phyloP scores from a whole-genome alignment of 441 rosid genomes.

The Jatropha multifida region DNA sequence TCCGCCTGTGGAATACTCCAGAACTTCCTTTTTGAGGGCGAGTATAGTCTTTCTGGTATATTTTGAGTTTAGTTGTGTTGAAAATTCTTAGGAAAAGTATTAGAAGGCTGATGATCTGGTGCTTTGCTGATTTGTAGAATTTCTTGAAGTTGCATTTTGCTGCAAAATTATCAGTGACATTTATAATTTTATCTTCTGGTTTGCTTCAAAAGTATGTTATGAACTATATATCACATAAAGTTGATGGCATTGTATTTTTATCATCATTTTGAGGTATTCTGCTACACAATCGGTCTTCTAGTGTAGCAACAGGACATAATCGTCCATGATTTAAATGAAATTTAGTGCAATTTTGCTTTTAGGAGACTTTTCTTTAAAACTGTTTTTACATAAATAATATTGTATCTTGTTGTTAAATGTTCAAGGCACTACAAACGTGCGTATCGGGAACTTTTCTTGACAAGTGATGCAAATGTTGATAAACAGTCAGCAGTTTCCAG shows the following conservation, averaged over 20 bases:
- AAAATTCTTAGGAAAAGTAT: not conserved
- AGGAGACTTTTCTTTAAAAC: not conserved
- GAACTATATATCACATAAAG: not conserved
- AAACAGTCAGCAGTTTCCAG: constrained; percentile 39
- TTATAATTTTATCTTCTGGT: too few relatives aligned
- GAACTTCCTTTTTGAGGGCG: not conserved
- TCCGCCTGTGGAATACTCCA: not conserved
- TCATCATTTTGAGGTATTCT: not conserved
- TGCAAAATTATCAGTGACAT: not conserved
- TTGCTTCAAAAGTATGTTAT: too few relatives aligned
- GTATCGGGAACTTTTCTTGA: constrained; percentile 67
- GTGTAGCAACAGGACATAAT: not conserved
- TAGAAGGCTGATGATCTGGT: not conserved
- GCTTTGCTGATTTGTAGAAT: not conserved
- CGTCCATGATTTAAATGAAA: constrained; percentile 1
- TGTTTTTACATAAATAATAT: not conserved
- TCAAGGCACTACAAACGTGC: constrained; percentile 79
- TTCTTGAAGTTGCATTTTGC: not conserved
- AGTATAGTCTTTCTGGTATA: not conserved
- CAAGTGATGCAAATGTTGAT: constrained; percentile 48
- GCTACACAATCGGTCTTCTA: not conserved
- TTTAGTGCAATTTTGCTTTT: not conserved
- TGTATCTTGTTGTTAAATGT: constrained; percentile 27
- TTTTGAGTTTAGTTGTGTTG: not conserved
- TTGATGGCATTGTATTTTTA: not conserved